phyloP scores from a whole-genome alignment of 2,329 filamentous ascomycete species.

The Ophiocordyceps camponoti-leonardi region DNA sequence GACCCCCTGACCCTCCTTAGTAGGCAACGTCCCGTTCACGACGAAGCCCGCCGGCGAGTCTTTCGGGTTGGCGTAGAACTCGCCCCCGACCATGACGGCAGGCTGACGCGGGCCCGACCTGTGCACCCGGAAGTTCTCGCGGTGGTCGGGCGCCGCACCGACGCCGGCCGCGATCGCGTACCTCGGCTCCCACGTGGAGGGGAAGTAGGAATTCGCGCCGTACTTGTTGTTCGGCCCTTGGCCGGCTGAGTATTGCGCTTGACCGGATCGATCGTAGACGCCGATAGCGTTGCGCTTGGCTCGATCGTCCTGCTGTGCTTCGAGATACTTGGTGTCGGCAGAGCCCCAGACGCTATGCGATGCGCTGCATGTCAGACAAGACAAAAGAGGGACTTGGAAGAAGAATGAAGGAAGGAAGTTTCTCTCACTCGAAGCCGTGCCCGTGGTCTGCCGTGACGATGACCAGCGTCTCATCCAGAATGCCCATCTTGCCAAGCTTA shows the following conservation, averaged over 20 bases:
- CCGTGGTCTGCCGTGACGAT: constrained; percentile 78
- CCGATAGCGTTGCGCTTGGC: constrained; percentile 62
- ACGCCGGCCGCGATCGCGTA: constrained; percentile 65
- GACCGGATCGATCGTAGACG: constrained; percentile 54
- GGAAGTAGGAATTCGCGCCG: constrained; percentile 59
- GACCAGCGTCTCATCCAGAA: constrained; percentile 60
- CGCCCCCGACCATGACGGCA: constrained; percentile 33
- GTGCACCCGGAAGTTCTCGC: constrained; percentile 61
- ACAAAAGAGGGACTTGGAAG: background rate
- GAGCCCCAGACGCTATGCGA: constrained; percentile 63
- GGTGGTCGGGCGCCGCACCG: constrained; percentile 53
- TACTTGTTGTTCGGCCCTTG: constrained; percentile 41
- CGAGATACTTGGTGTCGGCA: constrained; percentile 64
- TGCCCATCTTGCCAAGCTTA: constrained; percentile 47
- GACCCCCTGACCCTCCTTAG: constrained; percentile 47
- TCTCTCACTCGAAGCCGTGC: constrained; percentile 56
- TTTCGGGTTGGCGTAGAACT: constrained; percentile 50
- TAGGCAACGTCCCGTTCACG: constrained; percentile 58
- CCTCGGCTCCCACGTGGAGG: constrained; percentile 68
- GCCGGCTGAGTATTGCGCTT: constrained; percentile 54
- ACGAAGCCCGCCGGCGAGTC: constrained; percentile 52
- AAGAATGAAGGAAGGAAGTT: too few species aligned
- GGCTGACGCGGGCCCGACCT: constrained; percentile 45
- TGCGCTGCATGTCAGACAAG: constrained; percentile 4
- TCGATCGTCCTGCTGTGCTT: constrained; percentile 46